Base-by-base conservation (phyloP, 2,329 filamentous ascomycete species). In the Botrytis porri region DNA sequence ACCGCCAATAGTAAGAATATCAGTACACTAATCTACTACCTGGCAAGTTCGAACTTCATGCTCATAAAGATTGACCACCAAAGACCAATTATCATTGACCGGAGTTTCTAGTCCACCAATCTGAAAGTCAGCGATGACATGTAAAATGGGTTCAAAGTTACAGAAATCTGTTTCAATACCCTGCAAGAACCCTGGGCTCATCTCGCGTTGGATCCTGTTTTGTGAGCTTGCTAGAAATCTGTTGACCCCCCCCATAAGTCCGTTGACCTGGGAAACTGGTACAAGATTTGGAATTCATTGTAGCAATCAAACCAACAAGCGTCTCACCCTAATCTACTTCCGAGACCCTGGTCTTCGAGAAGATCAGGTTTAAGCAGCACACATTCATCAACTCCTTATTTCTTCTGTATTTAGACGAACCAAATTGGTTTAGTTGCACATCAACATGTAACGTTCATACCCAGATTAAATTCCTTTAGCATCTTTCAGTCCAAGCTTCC, bases 151-250 rank as follows among this genome's bases (percentile, higher is more conserved):
- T 41, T 8, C n/a, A 57, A 20, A 54, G 12, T 12, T 71, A 39
- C 61, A 71, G 45, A 37, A 41, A 71, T 59, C 29, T 41, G 10
- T 39, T 39, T 37, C 25, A 51, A 54, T 65, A 37, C 43, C 59
- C 29, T 54, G 37, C 12, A 54, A 57, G 9, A 18, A 7, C 20
- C 45, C 18, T 6, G n/a, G 37, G 45, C 45, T 71, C 35, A 57
- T 66, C 69, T 71, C 60, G 60, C 25, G 60, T 65, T 71, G 60
- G 45, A 57, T 32, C 45, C 45, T 12, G 43, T 20, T 71, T 18
- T 65, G 60, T 51, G 45, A 37, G 37, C 32, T 54, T 51, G 32
- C 45, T 48, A 48, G 16, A 43, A 48, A 25, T 48, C 20, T 48
- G 45, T 48, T 16, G 45, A 48, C 45, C 6, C 45, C 9, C 45